Base-by-base conservation (phyloP, 176 grass and related monocot genomes). In the Zea luxurians region DNA sequence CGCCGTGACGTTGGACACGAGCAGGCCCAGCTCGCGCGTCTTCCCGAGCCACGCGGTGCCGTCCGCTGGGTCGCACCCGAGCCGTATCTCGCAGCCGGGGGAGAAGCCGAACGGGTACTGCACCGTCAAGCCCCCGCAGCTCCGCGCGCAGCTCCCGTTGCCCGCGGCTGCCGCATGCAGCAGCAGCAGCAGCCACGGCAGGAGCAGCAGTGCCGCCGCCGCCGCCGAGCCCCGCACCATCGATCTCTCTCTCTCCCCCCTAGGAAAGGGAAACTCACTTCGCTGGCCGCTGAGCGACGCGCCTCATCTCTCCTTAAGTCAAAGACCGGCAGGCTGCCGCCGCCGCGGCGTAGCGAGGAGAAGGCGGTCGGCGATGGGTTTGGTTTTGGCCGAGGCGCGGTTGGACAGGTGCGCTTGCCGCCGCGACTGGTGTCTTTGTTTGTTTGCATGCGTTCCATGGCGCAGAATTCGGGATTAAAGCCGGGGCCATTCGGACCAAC, bases 31-130 rank as follows among this genome's bases (percentile, higher is more conserved):
- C 36, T 53, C 10, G 1, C 1, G 48, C 78, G 16, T 1, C 7
- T 0, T 3, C 2, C 81, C 70, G 38, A 88, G 5, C 47, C 21
- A 80, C 15, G 80, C 80, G 5, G 48, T 17, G 62, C 77, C 85
- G 45, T 40, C 54, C 55, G 10, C 12, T 6, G 8, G 42, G 70
- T 74, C 67, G 67, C 79, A 86, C 16, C 40, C 48, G 34, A 86
- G 78, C 13, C 0, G 74, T 18, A 89, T 35, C 58, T 5, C 4
- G 87, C 87, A 89, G 82, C 77, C 87, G 42, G 34, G 0, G 65
- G 87, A 84, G 77, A 89, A 89, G 77, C 87, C 82, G 82, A 89
- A 89, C n/a, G 87, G 87, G 82, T 85, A 84, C 13, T 50, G 77
- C 71, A 89, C 83, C 16, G 2, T 17, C 21, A 41, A 6, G 36